Base-by-base conservation (phyloP, 805 yeast genomes). In the Candida orba region DNA sequence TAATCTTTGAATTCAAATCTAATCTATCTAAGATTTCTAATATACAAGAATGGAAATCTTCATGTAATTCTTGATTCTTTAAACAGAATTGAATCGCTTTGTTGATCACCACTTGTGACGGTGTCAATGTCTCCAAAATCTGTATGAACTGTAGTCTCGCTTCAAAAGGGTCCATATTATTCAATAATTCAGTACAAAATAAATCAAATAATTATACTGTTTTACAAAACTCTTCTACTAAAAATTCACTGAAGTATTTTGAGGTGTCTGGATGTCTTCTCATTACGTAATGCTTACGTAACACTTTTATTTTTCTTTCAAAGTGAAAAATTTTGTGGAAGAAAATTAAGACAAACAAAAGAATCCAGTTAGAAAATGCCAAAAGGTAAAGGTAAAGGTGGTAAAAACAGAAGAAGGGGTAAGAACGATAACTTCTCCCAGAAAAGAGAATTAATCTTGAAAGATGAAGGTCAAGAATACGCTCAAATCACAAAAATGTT, bases 401-500 rank as follows among this genome's bases (percentile, higher is more conserved):
- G 95, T 69, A 85, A 85, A 69, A 84, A 87, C 72, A 91, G 81
- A 65, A 73, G 99, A 77, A 85, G 97, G 79, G 99, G 99, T 68
- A 93, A 93, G 91, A 90, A 90, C 68, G 96, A 84, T 64, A 79
- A 81, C 67, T 83, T 78, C 48, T 81, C 84, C 52, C 90, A 88
- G 69, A 93, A 93, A 76, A 87, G 99, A 73, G 99, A 93, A 65
- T 78, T 93, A 57, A 77, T 81, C 64, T 78, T 75, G 66, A 88
- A 81, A 60, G 99, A 93, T 52, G 99, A 93, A 60, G 95, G 95
- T 46, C 99, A 93, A 73, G 98, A 93, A 67, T 93, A 93, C 61
- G 99, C 96, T 45, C 99, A 95, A 72, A 93, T 93, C 63, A 80
- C 91, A 66, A 91, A 89, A 71, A 91, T 93, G 97, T 79, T 93